Conservation (phyloP, 140 eudicot genomes). For the Senecio squalidus region DNA sequence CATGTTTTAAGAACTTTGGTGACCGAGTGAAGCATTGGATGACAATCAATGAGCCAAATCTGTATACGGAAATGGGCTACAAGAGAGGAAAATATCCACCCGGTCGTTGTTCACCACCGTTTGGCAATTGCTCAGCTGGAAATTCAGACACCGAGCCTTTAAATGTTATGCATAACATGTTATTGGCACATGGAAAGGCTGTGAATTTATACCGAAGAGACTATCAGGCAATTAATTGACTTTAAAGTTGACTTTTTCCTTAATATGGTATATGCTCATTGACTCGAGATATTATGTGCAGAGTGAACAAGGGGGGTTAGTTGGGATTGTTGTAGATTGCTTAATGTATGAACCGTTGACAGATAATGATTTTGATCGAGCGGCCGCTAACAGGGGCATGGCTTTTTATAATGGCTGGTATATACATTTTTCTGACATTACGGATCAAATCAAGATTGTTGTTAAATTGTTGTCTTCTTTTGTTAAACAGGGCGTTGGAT, state of each 20-base stretch:
- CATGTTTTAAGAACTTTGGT: constrained; percentile 56
- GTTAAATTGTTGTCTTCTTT: background rate
- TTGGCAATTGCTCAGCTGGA: constrained; percentile 62
- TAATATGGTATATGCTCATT: background rate
- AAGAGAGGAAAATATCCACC: constrained; percentile 52
- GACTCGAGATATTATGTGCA: constrained; percentile 27
- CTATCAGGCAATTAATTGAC: constrained; percentile 19
- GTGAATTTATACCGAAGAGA: constrained; percentile 29
- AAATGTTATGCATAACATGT: constrained; percentile 43
- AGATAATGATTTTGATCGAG: constrained; percentile 41
- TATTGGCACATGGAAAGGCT: constrained; percentile 62
- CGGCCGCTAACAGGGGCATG: constrained; percentile 59
- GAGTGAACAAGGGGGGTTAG: constrained; percentile 47
- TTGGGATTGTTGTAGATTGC: constrained; percentile 45
- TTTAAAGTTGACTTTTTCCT: constrained; percentile 8
- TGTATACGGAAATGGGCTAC: constrained; percentile 38
- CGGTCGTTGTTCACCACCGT: constrained; percentile 65
- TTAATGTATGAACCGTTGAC: constrained; percentile 47
- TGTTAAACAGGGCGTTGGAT: constrained; percentile 59
- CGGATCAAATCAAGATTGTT: background rate
- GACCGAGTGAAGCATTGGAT: constrained; percentile 77
- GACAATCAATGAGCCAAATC: constrained; percentile 75
- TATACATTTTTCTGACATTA: background rate
- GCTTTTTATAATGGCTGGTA: constrained; percentile 69
- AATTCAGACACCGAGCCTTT: constrained; percentile 71